Evolutionary conservation across 805 yeast species (phyloP), one percentile per base, ranked within the genome.

Genomic region (Schwanniomyces yamadae): DNA sequence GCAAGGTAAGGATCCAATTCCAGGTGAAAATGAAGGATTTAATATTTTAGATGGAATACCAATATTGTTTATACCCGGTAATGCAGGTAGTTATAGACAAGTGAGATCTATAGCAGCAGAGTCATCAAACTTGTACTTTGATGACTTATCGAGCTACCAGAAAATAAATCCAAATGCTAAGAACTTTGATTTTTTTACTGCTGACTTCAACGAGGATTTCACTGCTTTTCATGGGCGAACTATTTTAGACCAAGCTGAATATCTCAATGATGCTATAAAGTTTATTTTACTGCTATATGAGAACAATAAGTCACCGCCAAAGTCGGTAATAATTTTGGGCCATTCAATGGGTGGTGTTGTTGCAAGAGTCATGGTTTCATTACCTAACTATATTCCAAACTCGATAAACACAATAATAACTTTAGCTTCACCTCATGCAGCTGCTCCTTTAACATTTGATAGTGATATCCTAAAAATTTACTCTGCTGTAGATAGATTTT

Each of bases 341-440:
- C 99, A 91, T 63, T 91, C 98, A 0, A 91, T 91, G 99, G 99
- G 99, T 27, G 99, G 99, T 3, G 77, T 91, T 12, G 98, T 93
- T 1, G 84, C 96, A 3, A 71, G 98, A 40, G 81, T 87, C 0
- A 78, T 90, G 78, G 71, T 87, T 5, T 80, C 95, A 0, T 61
- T 91, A 35, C 84, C 88, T 1, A 90, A 88, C 52, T 90, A 87
- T 54, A 50, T 68, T 1, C 74, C 74, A 4, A 76, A 73, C 15
- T 83, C 96, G 1, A 79, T 93, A 14, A 89, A 86, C 52, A 82
- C 96, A 0, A 82, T 91, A 11, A 46, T 90, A 15, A 90, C 98
- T 0, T 63, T 91, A 23, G 83, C 96, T 0, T 78, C 97, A 0
- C 99, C 99, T 0, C 98, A 93, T 55, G 77, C 90, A 1, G 85